A percentile compares a stretch with the other conserved stretches of the same genome.
Evolutionary conservation across 148 eudicot genomes (phyloP).

Genomic region (Bassia scoparia): DNA sequence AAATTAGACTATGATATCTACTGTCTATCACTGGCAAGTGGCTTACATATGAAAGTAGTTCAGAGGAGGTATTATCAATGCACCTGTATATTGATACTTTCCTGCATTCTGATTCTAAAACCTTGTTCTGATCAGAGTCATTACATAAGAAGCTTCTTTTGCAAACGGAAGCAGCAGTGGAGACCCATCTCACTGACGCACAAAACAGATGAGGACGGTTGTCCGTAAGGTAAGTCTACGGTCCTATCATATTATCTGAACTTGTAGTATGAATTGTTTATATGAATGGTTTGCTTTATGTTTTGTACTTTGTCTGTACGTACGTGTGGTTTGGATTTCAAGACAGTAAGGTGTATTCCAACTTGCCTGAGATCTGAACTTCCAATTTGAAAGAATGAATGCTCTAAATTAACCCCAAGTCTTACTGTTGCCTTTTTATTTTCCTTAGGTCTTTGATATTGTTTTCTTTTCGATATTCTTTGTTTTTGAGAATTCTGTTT

Average conservation of each 20-base stretch:
- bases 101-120: constrained; percentile 17
- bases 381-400: not conserved
- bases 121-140: constrained; percentile 37
- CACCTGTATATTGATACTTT: too few species aligned
- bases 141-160: constrained; percentile 54
- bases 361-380: not conserved
- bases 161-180: constrained; percentile 63
- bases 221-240: constrained; percentile 50
- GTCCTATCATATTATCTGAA: not conserved
- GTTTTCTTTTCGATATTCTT: not conserved
- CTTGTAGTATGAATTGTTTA: not conserved
- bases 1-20: not conserved
- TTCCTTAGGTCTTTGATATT: not conserved
- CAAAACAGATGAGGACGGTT: constrained; percentile 43
- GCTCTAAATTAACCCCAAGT: not conserved
- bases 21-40: not conserved
- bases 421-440: not conserved
- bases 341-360: not conserved
- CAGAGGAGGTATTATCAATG: not conserved
- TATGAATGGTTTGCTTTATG: not conserved
- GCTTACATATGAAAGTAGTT: not conserved
- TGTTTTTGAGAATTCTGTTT: not conserved
- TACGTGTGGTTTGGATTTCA: not conserved
- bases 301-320: not conserved
- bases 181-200: constrained; percentile 54